phyloP scores from a whole-genome alignment of 495 filamentous ascomycete genomes.

The Lepraria neglecta region DNA sequence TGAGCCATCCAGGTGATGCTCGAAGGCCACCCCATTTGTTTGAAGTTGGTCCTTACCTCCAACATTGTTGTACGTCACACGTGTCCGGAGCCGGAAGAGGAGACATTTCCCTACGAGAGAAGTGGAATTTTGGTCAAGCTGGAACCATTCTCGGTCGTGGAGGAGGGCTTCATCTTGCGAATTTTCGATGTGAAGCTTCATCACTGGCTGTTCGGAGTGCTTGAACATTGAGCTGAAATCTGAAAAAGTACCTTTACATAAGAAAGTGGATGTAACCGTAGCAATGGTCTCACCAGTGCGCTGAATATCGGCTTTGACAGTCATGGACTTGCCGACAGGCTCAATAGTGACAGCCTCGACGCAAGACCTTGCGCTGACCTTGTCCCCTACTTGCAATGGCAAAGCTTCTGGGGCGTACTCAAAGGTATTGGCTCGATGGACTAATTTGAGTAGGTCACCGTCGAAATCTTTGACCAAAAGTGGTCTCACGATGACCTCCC shows the following conservation, averaged over 20 bases:
- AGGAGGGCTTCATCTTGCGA: slow-evolving; percentile 26
- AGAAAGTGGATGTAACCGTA: slow-evolving; percentile 30
- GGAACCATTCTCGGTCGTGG: slow-evolving; percentile 28
- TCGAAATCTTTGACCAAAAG: slow-evolving; percentile 1
- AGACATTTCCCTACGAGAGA: slow-evolving; percentile 25
- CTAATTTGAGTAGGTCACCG: neutral
- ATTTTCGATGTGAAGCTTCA: slow-evolving; percentile 17
- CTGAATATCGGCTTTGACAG: slow-evolving; percentile 29
- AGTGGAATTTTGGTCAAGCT: slow-evolving; percentile 7
- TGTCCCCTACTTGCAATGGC: neutral
- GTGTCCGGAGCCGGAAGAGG: slow-evolving; percentile 24
- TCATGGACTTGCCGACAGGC: slow-evolving; percentile 28
- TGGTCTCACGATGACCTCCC: neutral
- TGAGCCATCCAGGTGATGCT: slow-evolving; percentile 19
- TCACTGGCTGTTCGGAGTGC: slow-evolving; percentile 19
- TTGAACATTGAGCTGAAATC: slow-evolving; percentile 23
- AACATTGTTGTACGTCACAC: slow-evolving; percentile 14
- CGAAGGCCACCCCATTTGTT: neutral
- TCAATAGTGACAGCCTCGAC: slow-evolving; percentile 25
- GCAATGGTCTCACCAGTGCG: slow-evolving; percentile 28
- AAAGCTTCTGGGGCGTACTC: neutral
- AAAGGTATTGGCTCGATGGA: slow-evolving; percentile 1
- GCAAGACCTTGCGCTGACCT: neutral
- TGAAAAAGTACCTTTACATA: slow-evolving; percentile 27
- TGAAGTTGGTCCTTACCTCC: slow-evolving; percentile 10